A percentile compares a stretch with the other conserved stretches of the same genome.
phyloP scores from a whole-genome alignment of 805 yeast species.

The Metschnikowia bowlesiae region DNA sequence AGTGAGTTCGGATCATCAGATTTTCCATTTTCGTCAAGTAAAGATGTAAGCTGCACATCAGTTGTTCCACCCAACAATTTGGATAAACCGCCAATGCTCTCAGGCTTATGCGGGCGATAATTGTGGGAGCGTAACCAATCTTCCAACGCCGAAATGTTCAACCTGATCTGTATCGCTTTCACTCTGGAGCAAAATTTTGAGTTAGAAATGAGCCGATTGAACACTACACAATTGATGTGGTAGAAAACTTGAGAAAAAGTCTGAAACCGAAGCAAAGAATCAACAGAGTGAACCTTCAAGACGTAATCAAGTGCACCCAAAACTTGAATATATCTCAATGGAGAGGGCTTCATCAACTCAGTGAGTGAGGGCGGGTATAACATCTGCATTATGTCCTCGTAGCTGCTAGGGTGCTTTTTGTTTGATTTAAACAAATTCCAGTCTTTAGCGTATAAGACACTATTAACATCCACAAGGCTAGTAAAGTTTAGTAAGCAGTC shows the following conservation, averaged over 20 bases:
- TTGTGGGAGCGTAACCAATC: slow-evolving; percentile 86
- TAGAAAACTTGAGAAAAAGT: slow-evolving; percentile 72
- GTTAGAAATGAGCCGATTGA: slow-evolving; percentile 66
- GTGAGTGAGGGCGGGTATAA: slow-evolving; percentile 80
- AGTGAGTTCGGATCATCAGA: slow-evolving; percentile 44
- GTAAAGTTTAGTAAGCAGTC: slow-evolving; percentile 70
- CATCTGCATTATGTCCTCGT: slow-evolving; percentile 71
- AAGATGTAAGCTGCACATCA: slow-evolving; percentile 16
- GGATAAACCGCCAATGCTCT: slow-evolving; percentile 26
- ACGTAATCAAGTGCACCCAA: slow-evolving; percentile 87
- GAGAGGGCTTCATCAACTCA: slow-evolving; percentile 84
- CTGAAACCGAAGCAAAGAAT: slow-evolving; percentile 72
- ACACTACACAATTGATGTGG: slow-evolving; percentile 68
- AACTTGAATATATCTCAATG: slow-evolving; percentile 77
- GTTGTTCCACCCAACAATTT: slow-evolving; percentile 12
- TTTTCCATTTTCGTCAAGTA: slow-evolving; percentile 20
- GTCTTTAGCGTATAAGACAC: slow-evolving; percentile 68
- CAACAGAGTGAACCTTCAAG: slow-evolving; percentile 74
- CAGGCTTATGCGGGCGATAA: slow-evolving; percentile 38
- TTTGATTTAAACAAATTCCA: slow-evolving; percentile 51
- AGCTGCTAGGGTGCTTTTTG: slow-evolving; percentile 44
- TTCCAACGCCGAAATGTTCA: slow-evolving; percentile 81
- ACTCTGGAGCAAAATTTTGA: slow-evolving; percentile 73
- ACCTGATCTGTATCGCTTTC: slow-evolving; percentile 82
- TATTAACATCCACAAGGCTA: slow-evolving; percentile 76